Base-by-base conservation (phyloP, 2,329 filamentous ascomycete species). In the Rasamsonia emersonii region DNA sequence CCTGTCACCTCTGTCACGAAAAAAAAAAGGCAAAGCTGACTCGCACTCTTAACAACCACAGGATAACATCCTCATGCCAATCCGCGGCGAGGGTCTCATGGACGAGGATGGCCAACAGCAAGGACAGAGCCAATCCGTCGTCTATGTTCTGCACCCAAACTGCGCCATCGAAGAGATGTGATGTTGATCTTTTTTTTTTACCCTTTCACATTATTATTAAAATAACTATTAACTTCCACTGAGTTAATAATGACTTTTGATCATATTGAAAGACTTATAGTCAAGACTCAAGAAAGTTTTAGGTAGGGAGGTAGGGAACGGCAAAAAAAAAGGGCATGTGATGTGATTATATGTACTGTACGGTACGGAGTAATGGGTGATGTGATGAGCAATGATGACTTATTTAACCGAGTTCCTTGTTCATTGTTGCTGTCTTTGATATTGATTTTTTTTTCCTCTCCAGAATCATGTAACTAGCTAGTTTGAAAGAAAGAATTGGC, bases 111-210 rank as follows among this genome's bases (percentile, higher is more conserved):
- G 71, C 28, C 68, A 78, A 42, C 77, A 61, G 44, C 73, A 72
- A 38, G 56, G 64, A 20, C 70, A 65, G 10, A 54, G 42, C 23
- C 63, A 44, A 53, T 71, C 42, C 62, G 67, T 82, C 4, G 73
- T 91, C 32, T 98, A 95, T 54, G 82, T 95, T 16, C 55, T 98
- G 45, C 91, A 98, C 64, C 91, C 91, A 37, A 96, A 96, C 62
- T 93, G 85, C 53, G 84, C 83, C 0, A 70, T 93, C 7, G 88
- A 94, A 35, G 60, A 62, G 36, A 50, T 60, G 45, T 49, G 35
- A 46, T 36, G 33, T 14, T 39, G 28, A 27, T 30, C 19, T 34
- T 16, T 4, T 28, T 25, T 23, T 17, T 21, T 24, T 32, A 19
- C 9, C 17, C 15, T 30, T 25, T 25, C 9, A 7, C n/a, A n/a